Percentiles rank a stretch among this genome's conserved stretches.
Evolutionary conservation across 2,329 filamentous ascomycete genomes (phyloP).

Genomic region (Microsporum ferrugineum): DNA sequence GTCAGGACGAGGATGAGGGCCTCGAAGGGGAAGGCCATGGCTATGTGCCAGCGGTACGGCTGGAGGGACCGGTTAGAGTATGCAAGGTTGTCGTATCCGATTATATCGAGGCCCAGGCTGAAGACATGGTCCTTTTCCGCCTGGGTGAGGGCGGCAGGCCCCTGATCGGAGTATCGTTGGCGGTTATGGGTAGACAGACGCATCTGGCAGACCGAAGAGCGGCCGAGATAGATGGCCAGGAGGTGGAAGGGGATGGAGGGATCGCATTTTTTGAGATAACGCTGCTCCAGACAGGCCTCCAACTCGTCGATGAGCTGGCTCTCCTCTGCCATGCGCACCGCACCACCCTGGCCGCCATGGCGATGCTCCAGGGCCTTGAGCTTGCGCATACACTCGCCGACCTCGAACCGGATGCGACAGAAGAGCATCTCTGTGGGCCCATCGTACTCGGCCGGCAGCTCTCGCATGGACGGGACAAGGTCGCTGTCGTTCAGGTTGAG

Average conservation of each 20-base stretch:
- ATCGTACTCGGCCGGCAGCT: slow-evolving; percentile 30
- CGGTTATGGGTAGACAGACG: slow-evolving; percentile 7
- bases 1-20: slow-evolving; percentile 37
- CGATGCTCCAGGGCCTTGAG: slow-evolving; percentile 24
- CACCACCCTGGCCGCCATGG: background rate
- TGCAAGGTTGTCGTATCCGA: slow-evolving; percentile 22
- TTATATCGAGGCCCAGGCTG: slow-evolving; percentile 25
- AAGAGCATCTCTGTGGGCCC: slow-evolving; percentile 40
- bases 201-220: background rate
- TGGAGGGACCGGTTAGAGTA: slow-evolving; percentile 28
- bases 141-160: slow-evolving; percentile 15
- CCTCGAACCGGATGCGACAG: slow-evolving; percentile 36
- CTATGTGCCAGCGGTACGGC: slow-evolving; percentile 33
- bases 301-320: slow-evolving; percentile 19
- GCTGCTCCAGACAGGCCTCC: slow-evolving; percentile 22
- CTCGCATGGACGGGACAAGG: slow-evolving; percentile 31
- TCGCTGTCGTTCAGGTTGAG: slow-evolving; percentile 36
- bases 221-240: background rate
- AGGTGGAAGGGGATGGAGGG: slow-evolving; percentile 27
- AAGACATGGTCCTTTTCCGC: slow-evolving; percentile 30
- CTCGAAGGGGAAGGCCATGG: slow-evolving; percentile 39
- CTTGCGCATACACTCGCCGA: background rate
- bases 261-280: slow-evolving; percentile 27
- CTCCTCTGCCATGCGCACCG: slow-evolving; percentile 6
- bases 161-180: background rate